Evolutionary conservation across 305 asterid genomes (phyloP), one percentile per base, ranked within the genome.

Genomic region (Salvia sclarea): DNA sequence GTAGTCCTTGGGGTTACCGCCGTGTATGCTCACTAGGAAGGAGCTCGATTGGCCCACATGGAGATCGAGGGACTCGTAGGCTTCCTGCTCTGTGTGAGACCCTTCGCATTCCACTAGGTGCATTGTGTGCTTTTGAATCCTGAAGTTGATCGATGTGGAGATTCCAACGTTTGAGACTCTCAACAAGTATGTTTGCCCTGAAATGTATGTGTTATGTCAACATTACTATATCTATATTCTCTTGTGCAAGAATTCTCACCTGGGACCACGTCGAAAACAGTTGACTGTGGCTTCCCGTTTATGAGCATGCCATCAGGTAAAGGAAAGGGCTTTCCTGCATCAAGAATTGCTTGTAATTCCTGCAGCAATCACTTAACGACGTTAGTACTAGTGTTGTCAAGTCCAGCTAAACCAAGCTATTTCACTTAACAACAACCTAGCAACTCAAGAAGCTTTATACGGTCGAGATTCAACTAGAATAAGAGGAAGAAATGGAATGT

Each of bases 41-140:
- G 96, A 76, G 65, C 88, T 75, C 16, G 96, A 87, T 75, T 91
- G 98, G 8, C 96, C 98, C 0, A 79, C 88, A 14, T 89, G 96
- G 76, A 89, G 56, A 66, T 89, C 98, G 4, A 91, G 73, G 0
- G 98, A 87, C 11, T 81, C 91, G 62, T 85, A 89, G 0, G n/a
- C 66, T 55, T 79, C 86, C 49, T 87, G 96, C 72, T 74, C 25
- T 0, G 96, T 85, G 73, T 89, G 96, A 0, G 93, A 78, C 25
- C 98, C 96, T 78, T 91, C 96, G 18, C 85, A 85, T 77, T 87
- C 98, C 38, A 91, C 91, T 37, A 91, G 77, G 20, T 2, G 64
- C 44, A 91, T 43, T 0, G 31, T 70, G 75, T 91, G 98, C 3
- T 84, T 87, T 72, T 91, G 98, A 62, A 87, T 85, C 63, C 92